A percentile compares a stretch with the other conserved stretches of the same genome.
Evolutionary conservation across 2,329 filamentous ascomycete genomes (phyloP).

Genomic region (Aspergillus udagawae): DNA sequence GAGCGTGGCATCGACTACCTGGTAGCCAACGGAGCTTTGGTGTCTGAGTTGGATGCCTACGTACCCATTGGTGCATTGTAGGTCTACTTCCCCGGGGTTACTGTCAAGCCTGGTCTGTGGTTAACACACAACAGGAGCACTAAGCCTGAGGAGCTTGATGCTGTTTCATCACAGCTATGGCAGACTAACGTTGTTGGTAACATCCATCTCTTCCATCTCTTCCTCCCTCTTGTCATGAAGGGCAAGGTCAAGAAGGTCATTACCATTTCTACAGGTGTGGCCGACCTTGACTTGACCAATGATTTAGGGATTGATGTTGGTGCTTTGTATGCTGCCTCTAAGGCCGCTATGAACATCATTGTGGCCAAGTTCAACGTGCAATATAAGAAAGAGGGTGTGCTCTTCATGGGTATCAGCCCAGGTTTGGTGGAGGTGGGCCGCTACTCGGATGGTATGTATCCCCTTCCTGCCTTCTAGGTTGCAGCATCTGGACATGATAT

Average conservation of each 20-base stretch:
- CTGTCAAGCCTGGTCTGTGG: background rate
- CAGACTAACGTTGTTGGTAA: slow-evolving; percentile 51
- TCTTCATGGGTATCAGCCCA: slow-evolving; percentile 51
- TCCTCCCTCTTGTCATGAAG: slow-evolving; percentile 51
- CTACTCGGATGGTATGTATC: slow-evolving; percentile 16
- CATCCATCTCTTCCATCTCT: slow-evolving; percentile 52
- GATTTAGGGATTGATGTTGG: slow-evolving; percentile 32
- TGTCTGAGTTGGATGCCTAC: slow-evolving; percentile 26
- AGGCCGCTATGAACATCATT: slow-evolving; percentile 51
- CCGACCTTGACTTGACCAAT: slow-evolving; percentile 45
- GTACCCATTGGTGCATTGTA: slow-evolving; percentile 39
- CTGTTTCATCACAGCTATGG: slow-evolving; percentile 32
- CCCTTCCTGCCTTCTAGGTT: slow-evolving; percentile 2
- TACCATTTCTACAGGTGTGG: slow-evolving; percentile 46
- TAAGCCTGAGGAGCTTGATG: slow-evolving; percentile 32
- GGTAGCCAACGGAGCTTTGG: slow-evolving; percentile 48
- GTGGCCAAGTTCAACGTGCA: slow-evolving; percentile 52
- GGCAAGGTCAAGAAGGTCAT: slow-evolving; percentile 54
- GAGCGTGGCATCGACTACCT: slow-evolving; percentile 46
- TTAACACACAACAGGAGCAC: slow-evolving; percentile 20
- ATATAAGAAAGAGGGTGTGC: slow-evolving; percentile 48
- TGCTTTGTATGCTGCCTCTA: slow-evolving; percentile 46
- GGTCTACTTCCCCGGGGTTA: slow-evolving; percentile 12
- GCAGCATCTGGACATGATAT: background rate
- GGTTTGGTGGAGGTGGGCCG: slow-evolving; percentile 48